Base-by-base conservation (phyloP, 2,329 filamentous ascomycete species). In the Dryadomyces quercivorus region DNA sequence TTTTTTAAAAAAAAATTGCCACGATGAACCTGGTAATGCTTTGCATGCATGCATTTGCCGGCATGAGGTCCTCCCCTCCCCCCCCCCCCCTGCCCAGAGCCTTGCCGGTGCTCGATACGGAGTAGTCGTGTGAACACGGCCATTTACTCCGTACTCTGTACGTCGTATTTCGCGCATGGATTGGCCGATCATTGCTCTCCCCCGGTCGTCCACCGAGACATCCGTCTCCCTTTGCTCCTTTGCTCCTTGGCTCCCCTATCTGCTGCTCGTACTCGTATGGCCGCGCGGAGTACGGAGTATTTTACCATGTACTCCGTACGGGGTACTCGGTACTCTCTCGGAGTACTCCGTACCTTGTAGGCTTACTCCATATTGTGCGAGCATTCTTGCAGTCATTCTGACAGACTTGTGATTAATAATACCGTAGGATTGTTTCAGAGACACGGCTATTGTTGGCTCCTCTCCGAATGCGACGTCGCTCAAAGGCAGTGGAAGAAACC, bases 381-480 rank as follows among this genome's bases (percentile, higher is more conserved):
- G 26, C 8, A 31, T 31, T 31, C 26, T 31, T 31, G 26, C 26
- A 31, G 4, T 8, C 26, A 31, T 31, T 5, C 26, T 31, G 26
- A n/a, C n/a, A n/a, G n/a, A n/a, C 26, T 4, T 31, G 8, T 31
- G 26, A 31, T 31, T 31, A 31, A 31, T 31, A 31, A 31, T 31
- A 31, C 26, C 26, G 26, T 49, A 49, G 48, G 48, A 50, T 34
- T 20, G 50, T 52, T 52, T 52, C 50, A 52, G 42, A 51, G 50
- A 31, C 15, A 51, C 50, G 20, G 42, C 50, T 20, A 44, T 44
- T 45, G 18, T 16, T 10, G 42, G 42, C 40, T 52, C 50, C 50
- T 52, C 50, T 45, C 50, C 50, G 50, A 18, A 45, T 52, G 50
- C 15, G 50, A 52, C 50, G 50, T 21, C 22, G 50, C 26, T 52